phyloP scores from a whole-genome alignment of 2,329 filamentous ascomycete species.

The Ciborinia camelliae region DNA sequence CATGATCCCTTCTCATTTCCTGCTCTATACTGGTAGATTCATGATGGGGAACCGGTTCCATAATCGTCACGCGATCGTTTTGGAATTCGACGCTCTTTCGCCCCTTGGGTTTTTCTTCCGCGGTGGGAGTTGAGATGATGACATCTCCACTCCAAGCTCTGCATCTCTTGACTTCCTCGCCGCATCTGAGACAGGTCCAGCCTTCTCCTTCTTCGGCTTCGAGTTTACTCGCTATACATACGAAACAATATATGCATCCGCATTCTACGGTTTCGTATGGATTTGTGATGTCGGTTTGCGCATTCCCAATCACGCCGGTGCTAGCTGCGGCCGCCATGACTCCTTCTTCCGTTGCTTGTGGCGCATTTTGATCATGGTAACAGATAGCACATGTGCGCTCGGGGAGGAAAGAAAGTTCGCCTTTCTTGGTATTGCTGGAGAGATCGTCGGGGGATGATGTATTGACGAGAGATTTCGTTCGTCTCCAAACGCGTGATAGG shows the following conservation, averaged over 20 bases:
- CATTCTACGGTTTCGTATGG: constrained; percentile 90
- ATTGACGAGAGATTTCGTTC: constrained; percentile 53
- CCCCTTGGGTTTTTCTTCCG: background rate
- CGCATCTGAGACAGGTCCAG: constrained; percentile 87
- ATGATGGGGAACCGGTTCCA: background rate
- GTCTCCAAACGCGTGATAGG: constrained; percentile 82
- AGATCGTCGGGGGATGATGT: constrained; percentile 31
- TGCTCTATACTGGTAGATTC: background rate
- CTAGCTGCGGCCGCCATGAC: constrained; percentile 64
- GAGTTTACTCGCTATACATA: constrained; percentile 84
- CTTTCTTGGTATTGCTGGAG: constrained; percentile 52
- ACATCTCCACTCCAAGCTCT: constrained; percentile 91
- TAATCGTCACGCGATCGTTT: background rate
- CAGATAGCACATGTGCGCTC: constrained; percentile 96
- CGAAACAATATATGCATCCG: constrained; percentile 92
- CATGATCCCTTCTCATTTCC: background rate
- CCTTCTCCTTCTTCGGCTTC: constrained; percentile 93
- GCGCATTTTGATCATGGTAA: constrained; percentile 85
- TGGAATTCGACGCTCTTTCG: constrained; percentile 10
- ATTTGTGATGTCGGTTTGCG: constrained; percentile 91
- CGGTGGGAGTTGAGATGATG: constrained; percentile 51
- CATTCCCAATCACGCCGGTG: constrained; percentile 77
- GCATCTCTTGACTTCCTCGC: constrained; percentile 78
- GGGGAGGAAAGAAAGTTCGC: constrained; percentile 80
- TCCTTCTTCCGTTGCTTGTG: constrained; percentile 68